A percentile compares a stretch with the other conserved stretches of the same genome.
phyloP scores from a whole-genome alignment of 257 asterid species.

The Fraxinus quadrangulata region DNA sequence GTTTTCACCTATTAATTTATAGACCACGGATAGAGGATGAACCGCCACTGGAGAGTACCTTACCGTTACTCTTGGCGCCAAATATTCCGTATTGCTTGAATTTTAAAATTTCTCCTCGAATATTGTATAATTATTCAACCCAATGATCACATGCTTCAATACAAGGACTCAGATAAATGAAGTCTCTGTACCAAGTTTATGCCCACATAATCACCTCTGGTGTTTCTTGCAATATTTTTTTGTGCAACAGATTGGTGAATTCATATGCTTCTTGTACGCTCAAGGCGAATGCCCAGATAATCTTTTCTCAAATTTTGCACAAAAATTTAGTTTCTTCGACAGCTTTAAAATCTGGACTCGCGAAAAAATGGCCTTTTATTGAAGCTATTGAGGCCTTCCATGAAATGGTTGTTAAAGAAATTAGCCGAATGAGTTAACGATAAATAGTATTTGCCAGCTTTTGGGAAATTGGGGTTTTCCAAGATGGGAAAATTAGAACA shows the following conservation, averaged over 20 bases:
- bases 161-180: conserved; percentile 36
- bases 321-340: conserved; percentile 68
- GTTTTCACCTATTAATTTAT: too few species aligned
- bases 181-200: conserved; percentile 50
- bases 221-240: conserved; percentile 38
- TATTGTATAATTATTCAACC: conserved; percentile 21
- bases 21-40: conserved; percentile 32
- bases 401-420: conserved; percentile 42
- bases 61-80: conserved; percentile 40
- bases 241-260: conserved; percentile 53
- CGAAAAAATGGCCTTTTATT: conserved; percentile 40
- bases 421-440: conserved; percentile 60
- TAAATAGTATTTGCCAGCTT: conserved; percentile 55
- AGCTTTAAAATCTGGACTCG: conserved; percentile 53
- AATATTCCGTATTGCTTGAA: conserved; percentile 9
- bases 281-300: conserved; percentile 35
- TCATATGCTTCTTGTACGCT: conserved; percentile 53
- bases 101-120: conserved; percentile 4
- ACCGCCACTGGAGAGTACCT: conserved; percentile 18
- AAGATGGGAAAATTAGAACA: conserved; percentile 54
- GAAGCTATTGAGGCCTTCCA: conserved; percentile 49
- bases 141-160: conserved; percentile 36
- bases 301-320: conserved; percentile 39
- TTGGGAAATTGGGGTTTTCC: conserved; percentile 44
- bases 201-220: conserved; percentile 47